Evolutionary conservation across 495 filamentous ascomycete genomes (phyloP).

Genomic region (Glonium stellatum): DNA sequence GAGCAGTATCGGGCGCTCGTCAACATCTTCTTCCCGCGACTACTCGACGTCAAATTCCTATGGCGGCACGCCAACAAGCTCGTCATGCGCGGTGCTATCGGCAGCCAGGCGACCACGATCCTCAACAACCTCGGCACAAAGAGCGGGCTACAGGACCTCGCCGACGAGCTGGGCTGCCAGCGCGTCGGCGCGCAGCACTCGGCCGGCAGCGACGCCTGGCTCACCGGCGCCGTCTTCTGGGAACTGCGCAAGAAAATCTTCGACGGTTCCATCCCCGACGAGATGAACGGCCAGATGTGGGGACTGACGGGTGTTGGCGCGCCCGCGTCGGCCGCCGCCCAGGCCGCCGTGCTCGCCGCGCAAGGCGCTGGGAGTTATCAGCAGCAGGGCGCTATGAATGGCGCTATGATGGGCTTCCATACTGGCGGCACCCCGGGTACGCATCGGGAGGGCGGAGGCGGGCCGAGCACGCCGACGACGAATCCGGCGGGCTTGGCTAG

Average conservation of each 20-base stretch:
- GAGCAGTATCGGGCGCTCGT: slow-evolving; percentile 76
- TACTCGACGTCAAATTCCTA: slow-evolving; percentile 95
- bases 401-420: slow-evolving; percentile 14
- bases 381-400: slow-evolving; percentile 3
- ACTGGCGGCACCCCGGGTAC: slow-evolving; percentile 11
- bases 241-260: slow-evolving; percentile 58
- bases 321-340: slow-evolving; percentile 40
- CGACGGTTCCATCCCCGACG: slow-evolving; percentile 75
- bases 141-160: slow-evolving; percentile 84
- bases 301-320: slow-evolving; percentile 64
- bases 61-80: slow-evolving; percentile 73
- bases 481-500: slow-evolving; percentile 25
- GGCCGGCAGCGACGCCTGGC: slow-evolving; percentile 81
- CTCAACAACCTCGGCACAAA: slow-evolving; percentile 75
- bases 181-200: slow-evolving; percentile 80
- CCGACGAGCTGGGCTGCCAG: slow-evolving; percentile 83
- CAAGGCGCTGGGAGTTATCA: slow-evolving; percentile 11
- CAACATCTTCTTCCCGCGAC: slow-evolving; percentile 80
- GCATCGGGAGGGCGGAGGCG: slow-evolving; percentile 9
- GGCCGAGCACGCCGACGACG: slow-evolving; percentile 32
- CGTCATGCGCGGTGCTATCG: slow-evolving; percentile 45
- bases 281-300: slow-evolving; percentile 90
- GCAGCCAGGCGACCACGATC: slow-evolving; percentile 54
- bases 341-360: slow-evolving; percentile 34
- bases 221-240: slow-evolving; percentile 60